A percentile compares a stretch with the other conserved stretches of the same genome.
Conservation (phyloP, 2,329 filamentous ascomycete species). For the Exophiala mesophila region DNA sequence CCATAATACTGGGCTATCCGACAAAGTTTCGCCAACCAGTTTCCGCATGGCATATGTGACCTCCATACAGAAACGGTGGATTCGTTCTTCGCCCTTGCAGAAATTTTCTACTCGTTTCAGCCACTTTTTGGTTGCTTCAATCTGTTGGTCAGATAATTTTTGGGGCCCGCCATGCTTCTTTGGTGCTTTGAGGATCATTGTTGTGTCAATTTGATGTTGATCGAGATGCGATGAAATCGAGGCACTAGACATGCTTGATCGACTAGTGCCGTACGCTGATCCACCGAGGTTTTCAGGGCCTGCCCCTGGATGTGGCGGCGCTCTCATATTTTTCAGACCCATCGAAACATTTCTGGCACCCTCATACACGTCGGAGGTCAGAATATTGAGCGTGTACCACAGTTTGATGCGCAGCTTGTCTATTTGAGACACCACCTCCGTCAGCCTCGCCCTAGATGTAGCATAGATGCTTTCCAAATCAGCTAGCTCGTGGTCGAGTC, state of each 20-base stretch:
- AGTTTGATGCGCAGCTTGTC: constrained; percentile 85
- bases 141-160: constrained; percentile 93
- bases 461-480: constrained; percentile 10
- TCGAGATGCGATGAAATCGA: constrained; percentile 60
- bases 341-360: constrained; percentile 80
- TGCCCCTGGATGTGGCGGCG: constrained; percentile 38
- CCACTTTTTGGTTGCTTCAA: constrained; percentile 79
- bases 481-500: constrained; percentile 21
- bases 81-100: constrained; percentile 88
- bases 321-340: constrained; percentile 84
- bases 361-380: constrained; percentile 82
- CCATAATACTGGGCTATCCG: constrained; percentile 84
- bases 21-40: constrained; percentile 75
- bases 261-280: constrained; percentile 30
- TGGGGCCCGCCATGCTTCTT: constrained; percentile 85
- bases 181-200: constrained; percentile 78
- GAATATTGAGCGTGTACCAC: constrained; percentile 96
- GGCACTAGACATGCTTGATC: constrained; percentile 41
- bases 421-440: constrained; percentile 65
- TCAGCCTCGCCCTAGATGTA: constrained; percentile 10
- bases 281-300: constrained; percentile 16
- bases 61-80: constrained; percentile 89
- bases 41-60: constrained; percentile 80
- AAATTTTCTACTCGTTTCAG: constrained; percentile 85
- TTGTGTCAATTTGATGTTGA: constrained; percentile 75